Percentiles rank a stretch among this genome's conserved stretches.
Evolutionary conservation across 2,329 filamentous ascomycete species (phyloP).

Genomic region (Leptographium wingfieldii): DNA sequence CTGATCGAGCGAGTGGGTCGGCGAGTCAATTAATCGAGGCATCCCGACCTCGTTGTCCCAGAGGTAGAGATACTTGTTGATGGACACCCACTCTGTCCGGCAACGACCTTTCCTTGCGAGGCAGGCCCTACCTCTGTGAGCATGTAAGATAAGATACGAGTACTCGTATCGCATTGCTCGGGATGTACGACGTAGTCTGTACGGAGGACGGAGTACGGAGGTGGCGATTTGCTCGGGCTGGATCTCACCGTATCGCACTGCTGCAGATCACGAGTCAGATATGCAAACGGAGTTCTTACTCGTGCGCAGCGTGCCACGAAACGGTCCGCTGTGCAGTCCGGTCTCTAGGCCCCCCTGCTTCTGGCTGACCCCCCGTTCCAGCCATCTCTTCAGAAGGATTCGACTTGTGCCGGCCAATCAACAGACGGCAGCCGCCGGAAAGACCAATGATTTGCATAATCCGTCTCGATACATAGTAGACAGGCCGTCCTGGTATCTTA

Average conservation of each 20-base stretch:
- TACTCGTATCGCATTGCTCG: not conserved
- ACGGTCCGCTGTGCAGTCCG: conserved; percentile 10
- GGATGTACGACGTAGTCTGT: no score
- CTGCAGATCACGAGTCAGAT: not conserved
- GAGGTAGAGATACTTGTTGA: not conserved
- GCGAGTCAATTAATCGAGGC: not conserved
- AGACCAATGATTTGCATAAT: conserved; percentile 10
- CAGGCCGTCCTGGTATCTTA: not conserved
- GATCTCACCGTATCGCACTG: not conserved
- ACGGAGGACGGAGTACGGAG: not conserved
- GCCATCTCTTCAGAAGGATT: not conserved
- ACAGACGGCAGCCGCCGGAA: not conserved
- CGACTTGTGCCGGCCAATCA: conserved; percentile 6
- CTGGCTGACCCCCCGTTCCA: not conserved
- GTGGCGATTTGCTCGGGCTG: not conserved
- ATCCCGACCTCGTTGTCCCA: not conserved
- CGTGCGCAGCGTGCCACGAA: conserved; percentile 2
- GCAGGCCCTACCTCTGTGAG: not conserved
- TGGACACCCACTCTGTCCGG: not conserved
- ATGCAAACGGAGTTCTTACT: not conserved
- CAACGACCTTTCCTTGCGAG: not conserved
- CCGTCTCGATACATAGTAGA: conserved; percentile 1
- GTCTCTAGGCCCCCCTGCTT: not conserved
- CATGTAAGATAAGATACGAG: not conserved
- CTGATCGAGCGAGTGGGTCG: not conserved